Evolutionary conservation across 768 basidiomycete genomes (phyloP), one percentile per base, ranked within the genome.

Genomic region (Clathrus columnatus): DNA sequence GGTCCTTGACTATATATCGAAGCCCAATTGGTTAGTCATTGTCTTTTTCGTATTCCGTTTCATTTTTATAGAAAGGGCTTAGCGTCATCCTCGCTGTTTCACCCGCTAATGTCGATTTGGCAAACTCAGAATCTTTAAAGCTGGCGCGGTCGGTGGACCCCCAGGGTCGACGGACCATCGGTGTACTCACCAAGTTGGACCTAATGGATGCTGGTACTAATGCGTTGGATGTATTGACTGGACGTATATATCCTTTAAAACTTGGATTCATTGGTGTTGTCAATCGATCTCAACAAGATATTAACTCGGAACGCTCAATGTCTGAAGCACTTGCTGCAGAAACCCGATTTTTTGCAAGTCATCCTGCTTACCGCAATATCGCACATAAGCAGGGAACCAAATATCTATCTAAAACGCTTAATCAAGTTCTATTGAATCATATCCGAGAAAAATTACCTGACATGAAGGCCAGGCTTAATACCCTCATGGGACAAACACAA

Each of bases 171-270:
- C 83, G 96, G 27, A 99, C 96, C 11, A 91, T 98, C 54, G 96
- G 96, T 50, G 88, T 99, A 18, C 76, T 99, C 50, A 95, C 95
- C 14, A 99, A 99, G 70, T 81, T 98, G 29, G 96, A 99, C 71
- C 79, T 99, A 46, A 99, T 99, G 96, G 96, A 98, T 64, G 94
- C 94, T 5, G 96, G 96, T 26, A 99, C 96, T 30, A 97, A 99
- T 68, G 96, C 96, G 20, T 73, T 94, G 30, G 95, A 99, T 69
- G 85, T 98, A 61, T 79, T 98, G 32, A 97, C 91, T 0, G 96
- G 96, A 41, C 87, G 95, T 57, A 89, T 97, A 44, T 99, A 99
- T 70, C 96, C 96, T 28, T 81, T 99, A 59, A 98, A 97, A 69
- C 80, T 99, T 10, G 96, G 96, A 45, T 99, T 99, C 70, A 94